phyloP scores from a whole-genome alignment of 148 eudicot species.

The Rhododendron molle region DNA sequence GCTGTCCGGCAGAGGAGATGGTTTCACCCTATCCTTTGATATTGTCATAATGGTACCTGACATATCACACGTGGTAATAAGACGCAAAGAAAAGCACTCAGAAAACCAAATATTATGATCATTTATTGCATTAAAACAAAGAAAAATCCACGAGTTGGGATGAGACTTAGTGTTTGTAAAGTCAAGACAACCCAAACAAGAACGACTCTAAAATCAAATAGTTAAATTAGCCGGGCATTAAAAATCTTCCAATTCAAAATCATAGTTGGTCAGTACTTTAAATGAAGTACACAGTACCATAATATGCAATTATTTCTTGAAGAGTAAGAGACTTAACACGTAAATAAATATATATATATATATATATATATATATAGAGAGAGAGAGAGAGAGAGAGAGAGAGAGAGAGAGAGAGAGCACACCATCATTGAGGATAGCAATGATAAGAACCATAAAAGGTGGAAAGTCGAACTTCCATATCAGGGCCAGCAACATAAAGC shows the following conservation, averaged over 20 bases:
- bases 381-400: neutral
- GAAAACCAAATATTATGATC: neutral
- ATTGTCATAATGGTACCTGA: slow-evolving; percentile 98
- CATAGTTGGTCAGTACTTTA: neutral
- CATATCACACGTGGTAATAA: slow-evolving; percentile 13
- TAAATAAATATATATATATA: no score
- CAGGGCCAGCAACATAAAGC: slow-evolving; percentile 91
- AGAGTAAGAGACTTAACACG: neutral
- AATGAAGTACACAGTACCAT: neutral
- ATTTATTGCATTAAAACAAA: neutral
- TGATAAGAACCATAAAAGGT: slow-evolving; percentile 98
- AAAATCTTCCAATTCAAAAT: neutral
- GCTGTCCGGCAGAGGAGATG: slow-evolving; percentile 97
- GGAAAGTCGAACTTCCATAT: slow-evolving; percentile 97
- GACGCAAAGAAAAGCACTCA: neutral
- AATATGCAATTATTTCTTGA: neutral
- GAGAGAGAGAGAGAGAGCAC: slow-evolving; percentile 15
- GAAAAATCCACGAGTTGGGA: neutral
- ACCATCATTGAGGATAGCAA: slow-evolving; percentile 99
- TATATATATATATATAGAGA: no score
- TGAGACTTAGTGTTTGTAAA: neutral
- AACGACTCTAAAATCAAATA: neutral
- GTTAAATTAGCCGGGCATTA: neutral
- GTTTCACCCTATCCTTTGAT: slow-evolving; percentile 97
- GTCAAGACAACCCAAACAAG: neutral